Evolutionary conservation across 225 moss, liverwort and hornwort species (phyloP).

Genomic region (Physcomitrellopsis africana): DNA sequence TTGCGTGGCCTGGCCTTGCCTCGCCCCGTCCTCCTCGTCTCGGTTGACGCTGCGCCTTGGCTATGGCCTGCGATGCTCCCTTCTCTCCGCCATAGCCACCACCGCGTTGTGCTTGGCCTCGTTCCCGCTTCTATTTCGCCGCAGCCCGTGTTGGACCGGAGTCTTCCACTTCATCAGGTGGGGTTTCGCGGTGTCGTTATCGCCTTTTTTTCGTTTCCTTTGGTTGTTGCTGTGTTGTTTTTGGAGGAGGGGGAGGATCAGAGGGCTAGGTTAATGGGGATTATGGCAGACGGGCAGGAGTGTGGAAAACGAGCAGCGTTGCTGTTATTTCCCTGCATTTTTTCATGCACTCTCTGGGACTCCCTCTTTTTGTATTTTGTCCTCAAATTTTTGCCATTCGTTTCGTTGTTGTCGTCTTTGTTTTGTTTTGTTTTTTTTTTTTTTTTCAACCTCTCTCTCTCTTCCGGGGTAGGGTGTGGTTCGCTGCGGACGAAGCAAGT

Average conservation of each 20-base stretch:
- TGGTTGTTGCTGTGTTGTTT: too few relatives aligned
- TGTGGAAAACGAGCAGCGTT: too few relatives aligned
- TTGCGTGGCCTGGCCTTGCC: too few relatives aligned
- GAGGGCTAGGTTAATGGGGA: too few relatives aligned
- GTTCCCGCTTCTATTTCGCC: background rate
- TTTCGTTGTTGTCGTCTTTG: background rate
- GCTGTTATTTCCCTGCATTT: too few relatives aligned
- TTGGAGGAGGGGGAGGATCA: too few relatives aligned
- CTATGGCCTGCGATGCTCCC: slow-evolving; percentile 29
- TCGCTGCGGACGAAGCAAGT: background rate
- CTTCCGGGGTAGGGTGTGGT: background rate
- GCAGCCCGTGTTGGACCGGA: background rate
- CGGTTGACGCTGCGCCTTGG: background rate
- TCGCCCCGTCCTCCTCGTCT: too few relatives aligned
- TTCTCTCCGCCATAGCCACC: slow-evolving; percentile 19
- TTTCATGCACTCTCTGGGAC: too few relatives aligned
- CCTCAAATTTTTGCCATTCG: background rate
- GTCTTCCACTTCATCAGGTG: background rate
- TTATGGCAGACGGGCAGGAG: too few relatives aligned
- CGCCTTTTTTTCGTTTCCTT: too few relatives aligned
- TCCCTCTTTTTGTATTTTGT: background rate
- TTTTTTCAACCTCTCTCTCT: too few relatives aligned
- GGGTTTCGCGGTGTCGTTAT: background rate
- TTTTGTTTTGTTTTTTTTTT: background rate
- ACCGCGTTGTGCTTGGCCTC: background rate